Evolutionary conservation across 148 eudicot genomes (phyloP).

Genomic region (Vaccinium myrtillus): DNA sequence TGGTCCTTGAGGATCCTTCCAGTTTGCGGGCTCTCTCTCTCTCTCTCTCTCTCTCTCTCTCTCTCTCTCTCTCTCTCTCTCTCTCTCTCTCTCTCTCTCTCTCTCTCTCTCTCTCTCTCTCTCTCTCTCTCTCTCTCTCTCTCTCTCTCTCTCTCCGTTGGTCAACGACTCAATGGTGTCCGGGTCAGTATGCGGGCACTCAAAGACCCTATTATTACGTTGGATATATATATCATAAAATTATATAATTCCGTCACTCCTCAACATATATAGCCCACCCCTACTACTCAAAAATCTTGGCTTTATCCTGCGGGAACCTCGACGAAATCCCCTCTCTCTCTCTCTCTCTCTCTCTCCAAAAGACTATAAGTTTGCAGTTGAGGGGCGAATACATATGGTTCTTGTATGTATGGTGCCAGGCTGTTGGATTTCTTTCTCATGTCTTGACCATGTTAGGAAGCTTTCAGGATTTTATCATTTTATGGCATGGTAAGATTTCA

Average conservation of each 20-base stretch:
- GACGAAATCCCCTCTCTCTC: too few relatives aligned
- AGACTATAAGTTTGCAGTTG: neutral
- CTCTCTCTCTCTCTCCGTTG: neutral
- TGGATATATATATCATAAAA: too few relatives aligned
- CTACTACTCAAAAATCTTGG: too few relatives aligned
- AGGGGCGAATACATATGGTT: neutral
- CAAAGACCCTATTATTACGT: too few relatives aligned
- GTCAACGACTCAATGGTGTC: too few relatives aligned
- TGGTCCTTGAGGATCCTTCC: neutral
- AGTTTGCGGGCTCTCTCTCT: neutral
- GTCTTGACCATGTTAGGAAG: neutral
- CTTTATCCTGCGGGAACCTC: too few relatives aligned
- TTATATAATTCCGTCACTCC: too few relatives aligned
- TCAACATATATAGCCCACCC: too few relatives aligned
- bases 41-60: neutral
- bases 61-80: neutral
- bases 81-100: neutral
- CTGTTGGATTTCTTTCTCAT: neutral
- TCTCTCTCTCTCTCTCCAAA: too few relatives aligned
- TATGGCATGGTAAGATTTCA: neutral
- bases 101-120: neutral
- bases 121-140: neutral
- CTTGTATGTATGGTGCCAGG: conserved; percentile 4
- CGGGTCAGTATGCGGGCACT: too few relatives aligned
- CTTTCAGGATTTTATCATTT: neutral